These are phyloP conservation scores for Cinnamomum micranthum DNA, from an alignment of 164 flowering plant genomes.

Conservation along the genomic window DNA sequence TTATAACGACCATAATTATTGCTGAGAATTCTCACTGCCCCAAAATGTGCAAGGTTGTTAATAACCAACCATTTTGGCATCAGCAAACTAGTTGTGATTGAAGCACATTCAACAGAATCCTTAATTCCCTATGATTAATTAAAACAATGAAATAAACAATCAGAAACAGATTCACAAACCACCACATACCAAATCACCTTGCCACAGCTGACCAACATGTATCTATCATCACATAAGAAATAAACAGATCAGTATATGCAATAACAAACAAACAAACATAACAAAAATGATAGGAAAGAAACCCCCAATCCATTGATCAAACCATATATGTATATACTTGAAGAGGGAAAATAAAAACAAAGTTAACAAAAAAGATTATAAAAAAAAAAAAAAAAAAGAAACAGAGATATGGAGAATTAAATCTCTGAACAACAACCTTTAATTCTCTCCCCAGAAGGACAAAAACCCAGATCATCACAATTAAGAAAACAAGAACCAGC, in stretches of 20 bases:
- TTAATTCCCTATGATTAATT: too few relatives aligned
- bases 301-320: constrained; percentile 13
- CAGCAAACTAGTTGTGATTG: too few relatives aligned
- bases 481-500: constrained; percentile 1
- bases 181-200: too few relatives aligned
- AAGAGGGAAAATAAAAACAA: too few relatives aligned
- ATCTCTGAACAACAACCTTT: constrained; percentile 5
- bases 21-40: too few relatives aligned
- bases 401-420: neutral
- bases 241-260: neutral
- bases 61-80: too few relatives aligned
- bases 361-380: neutral
- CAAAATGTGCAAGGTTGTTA: too few relatives aligned
- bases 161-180: too few relatives aligned
- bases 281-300: neutral
- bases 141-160: too few relatives aligned
- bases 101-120: too few relatives aligned
- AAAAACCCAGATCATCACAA: neutral
- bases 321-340: constrained; percentile 10
- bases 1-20: too few relatives aligned
- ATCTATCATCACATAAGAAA: neutral
- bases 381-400: neutral
- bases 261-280: neutral
- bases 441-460: constrained; percentile 1
- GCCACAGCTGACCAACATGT: neutral